A percentile compares a stretch with the other conserved stretches of the same genome.
phyloP scores from a whole-genome alignment of 306 rosid species.

The Purshia tridentata region DNA sequence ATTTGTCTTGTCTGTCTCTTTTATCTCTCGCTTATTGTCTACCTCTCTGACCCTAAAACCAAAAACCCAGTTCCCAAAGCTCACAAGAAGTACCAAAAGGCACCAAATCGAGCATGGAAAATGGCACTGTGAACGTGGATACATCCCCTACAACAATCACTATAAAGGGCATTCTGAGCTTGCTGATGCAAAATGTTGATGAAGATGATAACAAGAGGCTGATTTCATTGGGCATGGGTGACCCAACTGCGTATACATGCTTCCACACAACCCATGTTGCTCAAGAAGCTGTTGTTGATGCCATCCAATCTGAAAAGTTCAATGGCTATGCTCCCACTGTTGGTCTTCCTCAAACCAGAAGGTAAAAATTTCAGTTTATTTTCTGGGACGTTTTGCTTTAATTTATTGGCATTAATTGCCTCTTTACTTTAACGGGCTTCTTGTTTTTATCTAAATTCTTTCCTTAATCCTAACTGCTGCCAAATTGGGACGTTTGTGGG shows the following conservation, averaged over 20 bases:
- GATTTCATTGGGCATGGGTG: constrained; percentile 85
- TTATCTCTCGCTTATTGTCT: not conserved
- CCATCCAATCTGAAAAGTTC: constrained; percentile 59
- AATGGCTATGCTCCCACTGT: constrained; percentile 88
- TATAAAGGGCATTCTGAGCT: constrained; percentile 78
- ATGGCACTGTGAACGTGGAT: constrained; percentile 34
- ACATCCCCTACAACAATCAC: constrained; percentile 60
- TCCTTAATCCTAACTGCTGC: not conserved
- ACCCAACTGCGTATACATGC: constrained; percentile 71
- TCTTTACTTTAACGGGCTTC: not conserved
- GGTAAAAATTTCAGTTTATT: constrained; percentile 27
- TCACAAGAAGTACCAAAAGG: not conserved
- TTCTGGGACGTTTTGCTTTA: not conserved
- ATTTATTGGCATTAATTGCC: not conserved
- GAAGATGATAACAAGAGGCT: constrained; percentile 33
- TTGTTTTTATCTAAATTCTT: constrained; percentile 18
- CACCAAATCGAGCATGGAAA: constrained; percentile 42
- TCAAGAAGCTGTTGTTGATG: constrained; percentile 58
- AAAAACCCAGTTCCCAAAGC: not conserved
- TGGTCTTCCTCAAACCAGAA: constrained; percentile 77
- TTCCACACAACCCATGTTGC: constrained; percentile 53
- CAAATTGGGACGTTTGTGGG: not conserved
- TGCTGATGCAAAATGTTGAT: constrained; percentile 51
- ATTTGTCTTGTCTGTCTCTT: not conserved
- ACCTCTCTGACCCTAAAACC: not conserved